Evolutionary conservation across 2,329 filamentous ascomycete species (phyloP).

Genomic region (Falciphora oryzae): DNA sequence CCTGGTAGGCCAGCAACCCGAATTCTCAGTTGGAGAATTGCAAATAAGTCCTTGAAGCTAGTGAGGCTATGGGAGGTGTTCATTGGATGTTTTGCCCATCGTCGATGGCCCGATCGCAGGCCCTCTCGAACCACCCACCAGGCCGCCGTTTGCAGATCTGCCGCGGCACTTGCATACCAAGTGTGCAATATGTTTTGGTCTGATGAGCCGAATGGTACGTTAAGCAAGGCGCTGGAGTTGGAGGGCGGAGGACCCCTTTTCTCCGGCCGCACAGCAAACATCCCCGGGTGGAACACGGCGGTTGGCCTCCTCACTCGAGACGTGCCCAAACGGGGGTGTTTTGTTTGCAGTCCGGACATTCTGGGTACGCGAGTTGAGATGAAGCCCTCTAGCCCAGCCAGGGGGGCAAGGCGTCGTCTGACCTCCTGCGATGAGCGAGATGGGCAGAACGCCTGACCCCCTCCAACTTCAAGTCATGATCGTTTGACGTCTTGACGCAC

Average conservation of each 20-base stretch:
- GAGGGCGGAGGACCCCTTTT: not conserved
- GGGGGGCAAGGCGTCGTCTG: not conserved
- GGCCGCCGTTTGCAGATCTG: not conserved
- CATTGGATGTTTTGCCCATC: not conserved
- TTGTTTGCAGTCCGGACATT: not conserved
- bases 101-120: not conserved
- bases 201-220: not conserved
- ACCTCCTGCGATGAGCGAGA: not conserved
- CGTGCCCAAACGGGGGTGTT: not conserved
- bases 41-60: not conserved
- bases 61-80: not conserved
- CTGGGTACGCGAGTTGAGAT: not conserved
- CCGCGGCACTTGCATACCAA: not conserved
- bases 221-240: too few relatives aligned
- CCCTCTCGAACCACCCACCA: not conserved
- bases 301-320: not conserved
- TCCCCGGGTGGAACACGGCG: not conserved
- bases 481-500: not conserved
- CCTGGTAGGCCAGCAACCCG: too few relatives aligned
- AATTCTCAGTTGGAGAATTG: too few relatives aligned
- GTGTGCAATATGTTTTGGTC: not conserved
- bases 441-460: not conserved
- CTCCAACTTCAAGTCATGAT: not conserved
- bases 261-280: not conserved
- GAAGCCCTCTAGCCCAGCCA: not conserved